Percentiles rank a stretch among this genome's conserved stretches.
These are phyloP conservation scores for Candida ulmi DNA, from an alignment of 805 yeast genomes.

Conservation along the genomic window DNA sequence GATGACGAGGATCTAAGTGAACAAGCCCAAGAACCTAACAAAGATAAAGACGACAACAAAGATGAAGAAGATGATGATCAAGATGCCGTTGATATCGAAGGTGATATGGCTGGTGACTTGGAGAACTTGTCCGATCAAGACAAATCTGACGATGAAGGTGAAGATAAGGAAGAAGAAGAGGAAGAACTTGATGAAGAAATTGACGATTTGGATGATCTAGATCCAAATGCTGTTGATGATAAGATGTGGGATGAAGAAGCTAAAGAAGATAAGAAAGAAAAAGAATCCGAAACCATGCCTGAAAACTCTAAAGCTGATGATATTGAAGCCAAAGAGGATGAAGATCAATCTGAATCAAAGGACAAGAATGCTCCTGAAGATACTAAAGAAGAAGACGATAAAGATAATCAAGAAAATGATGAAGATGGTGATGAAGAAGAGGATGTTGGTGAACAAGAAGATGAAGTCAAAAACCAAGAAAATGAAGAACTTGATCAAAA, in stretches of 20 bases:
- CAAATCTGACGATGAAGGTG: constrained; percentile 48
- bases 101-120: constrained; percentile 92
- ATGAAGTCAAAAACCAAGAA: constrained; percentile 65
- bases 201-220: constrained; percentile 83
- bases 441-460: constrained; percentile 80
- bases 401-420: constrained; percentile 44
- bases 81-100: constrained; percentile 90
- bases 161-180: constrained; percentile 49
- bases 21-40: constrained; percentile 66
- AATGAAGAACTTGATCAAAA: constrained; percentile 63
- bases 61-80: constrained; percentile 67
- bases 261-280: constrained; percentile 69
- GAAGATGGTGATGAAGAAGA: constrained; percentile 57
- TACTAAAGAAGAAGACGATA: constrained; percentile 33
- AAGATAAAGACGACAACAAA: constrained; percentile 65
- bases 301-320: constrained; percentile 47
- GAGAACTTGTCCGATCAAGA: constrained; percentile 76
- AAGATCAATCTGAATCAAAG: constrained; percentile 29
- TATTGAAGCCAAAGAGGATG: constrained; percentile 33
- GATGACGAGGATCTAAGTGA: constrained; percentile 83
- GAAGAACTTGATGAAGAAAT: constrained; percentile 84
- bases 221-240: constrained; percentile 93
- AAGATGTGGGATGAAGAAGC: constrained; percentile 98
- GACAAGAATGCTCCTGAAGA: constrained; percentile 27
- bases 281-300: constrained; percentile 69